Evolutionary conservation across 2,329 filamentous ascomycete species (phyloP), one percentile per base, ranked within the genome.

Genomic region (Penicillium psychrosexuale): DNA sequence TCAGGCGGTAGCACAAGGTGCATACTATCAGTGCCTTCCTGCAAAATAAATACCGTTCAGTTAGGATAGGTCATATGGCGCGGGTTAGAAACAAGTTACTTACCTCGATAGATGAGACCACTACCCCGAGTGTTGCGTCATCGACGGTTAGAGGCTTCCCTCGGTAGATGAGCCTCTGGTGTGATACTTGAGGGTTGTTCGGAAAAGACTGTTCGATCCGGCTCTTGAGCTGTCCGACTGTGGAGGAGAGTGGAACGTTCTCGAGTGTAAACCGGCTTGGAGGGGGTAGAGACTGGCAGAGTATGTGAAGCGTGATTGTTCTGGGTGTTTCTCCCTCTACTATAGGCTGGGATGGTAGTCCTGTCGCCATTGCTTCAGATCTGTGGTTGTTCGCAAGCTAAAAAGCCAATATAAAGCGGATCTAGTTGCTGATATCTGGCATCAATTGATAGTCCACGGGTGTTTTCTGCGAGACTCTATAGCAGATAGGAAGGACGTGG

Each of bases 141-240:
- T 81, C 76, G 59, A 80, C 75, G 7, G 75, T 66, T 7, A 86
- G 74, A 28, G 80, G 77, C 53, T 79, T 75, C 19, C 84, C 84
- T 47, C 77, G 72, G 61, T 84, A 85, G 19, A 86, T 84, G 55
- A 87, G 67, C 40, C 82, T 76, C 71, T 86, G 84, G 40, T 74
- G 68, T 17, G 74, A 67, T 0, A 78, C 73, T 8, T 69, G 48
- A 31, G 80, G 78, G 51, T 73, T 72, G 30, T 72, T 72, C 8
- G 80, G 74, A n/a, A 84, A 67, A 9, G 74, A 69, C 55, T 78
- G 65, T 44, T 78, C 74, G 52, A 87, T 81, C 51, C 72, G 77
- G 40, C 73, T 64, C 59, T 82, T 83, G n/a, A 87, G 71, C 47
- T 78, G 73, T 19, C 70, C 75, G 45, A 87, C 68, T 2, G 79